phyloP scores from a whole-genome alignment of 495 filamentous ascomycete genomes.

The Endocarpon pusillum region DNA sequence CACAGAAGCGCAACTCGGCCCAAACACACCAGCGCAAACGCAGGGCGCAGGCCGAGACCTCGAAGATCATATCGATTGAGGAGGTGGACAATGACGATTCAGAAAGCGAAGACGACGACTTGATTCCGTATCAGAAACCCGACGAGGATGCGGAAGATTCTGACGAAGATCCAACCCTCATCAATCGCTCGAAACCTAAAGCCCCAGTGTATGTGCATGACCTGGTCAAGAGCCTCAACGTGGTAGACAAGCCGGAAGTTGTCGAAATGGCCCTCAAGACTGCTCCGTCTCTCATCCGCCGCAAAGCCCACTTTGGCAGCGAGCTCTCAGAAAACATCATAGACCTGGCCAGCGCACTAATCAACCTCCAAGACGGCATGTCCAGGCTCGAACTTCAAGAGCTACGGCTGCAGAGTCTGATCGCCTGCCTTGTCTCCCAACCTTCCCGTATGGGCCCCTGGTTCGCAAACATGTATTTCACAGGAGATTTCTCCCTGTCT shows the following conservation, averaged over 20 bases:
- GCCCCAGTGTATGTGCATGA: conserved; percentile 79
- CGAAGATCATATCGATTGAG: conserved; percentile 46
- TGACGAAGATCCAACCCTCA: conserved; percentile 76
- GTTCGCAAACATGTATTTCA: conserved; percentile 74
- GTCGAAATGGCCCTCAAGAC: conserved; percentile 64
- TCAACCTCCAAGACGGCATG: conserved; percentile 61
- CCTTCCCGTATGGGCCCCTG: conserved; percentile 65
- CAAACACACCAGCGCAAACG: not conserved
- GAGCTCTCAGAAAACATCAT: conserved; percentile 73
- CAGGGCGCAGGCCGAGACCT: conserved; percentile 17
- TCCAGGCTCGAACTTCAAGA: conserved; percentile 44
- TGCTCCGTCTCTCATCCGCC: conserved; percentile 63
- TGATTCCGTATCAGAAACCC: conserved; percentile 73
- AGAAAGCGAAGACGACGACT: conserved; percentile 49
- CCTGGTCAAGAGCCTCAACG: conserved; percentile 58
- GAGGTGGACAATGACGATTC: conserved; percentile 43
- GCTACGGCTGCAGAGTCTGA: conserved; percentile 63
- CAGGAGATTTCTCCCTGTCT: conserved; percentile 73
- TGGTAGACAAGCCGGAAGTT: conserved; percentile 68
- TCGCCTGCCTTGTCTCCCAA: conserved; percentile 61
- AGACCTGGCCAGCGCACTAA: conserved; percentile 57
- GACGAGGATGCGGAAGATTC: conserved; percentile 86
- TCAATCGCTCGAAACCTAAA: conserved; percentile 64
- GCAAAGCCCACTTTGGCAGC: conserved; percentile 73
- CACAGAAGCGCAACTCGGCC: conserved; percentile 2